Evolutionary conservation across 2,329 filamentous ascomycete species (phyloP).

Genomic region (Sordariomycetes sp.): DNA sequence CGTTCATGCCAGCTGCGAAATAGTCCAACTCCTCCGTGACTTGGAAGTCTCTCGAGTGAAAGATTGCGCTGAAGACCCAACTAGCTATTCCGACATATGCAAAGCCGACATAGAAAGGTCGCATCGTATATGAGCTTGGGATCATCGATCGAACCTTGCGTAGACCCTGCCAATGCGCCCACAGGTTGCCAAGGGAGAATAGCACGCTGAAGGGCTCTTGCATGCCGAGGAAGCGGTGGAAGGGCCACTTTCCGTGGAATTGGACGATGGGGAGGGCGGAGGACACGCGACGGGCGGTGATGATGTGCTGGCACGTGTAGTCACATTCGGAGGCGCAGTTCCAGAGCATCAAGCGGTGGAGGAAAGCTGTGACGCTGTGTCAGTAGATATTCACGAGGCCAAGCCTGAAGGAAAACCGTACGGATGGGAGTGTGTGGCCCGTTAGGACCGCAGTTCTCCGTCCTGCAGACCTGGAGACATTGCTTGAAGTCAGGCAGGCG

Average conservation of each 20-base stretch:
- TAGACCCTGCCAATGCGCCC: slow-evolving; percentile 75
- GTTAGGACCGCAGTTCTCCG: slow-evolving; percentile 67
- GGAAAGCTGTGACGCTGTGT: slow-evolving; percentile 50
- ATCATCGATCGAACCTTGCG: slow-evolving; percentile 59
- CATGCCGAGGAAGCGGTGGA: slow-evolving; percentile 80
- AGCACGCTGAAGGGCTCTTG: slow-evolving; percentile 92
- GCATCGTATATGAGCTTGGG: slow-evolving; percentile 64
- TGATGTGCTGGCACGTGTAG: slow-evolving; percentile 92
- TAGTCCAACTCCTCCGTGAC: slow-evolving; percentile 93
- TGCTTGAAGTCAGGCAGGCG: slow-evolving; percentile 76
- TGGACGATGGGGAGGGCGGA: slow-evolving; percentile 66
- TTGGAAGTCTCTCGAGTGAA: slow-evolving; percentile 81
- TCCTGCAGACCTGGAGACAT: slow-evolving; percentile 74
- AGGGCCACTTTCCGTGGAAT: slow-evolving; percentile 99
- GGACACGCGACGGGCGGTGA: slow-evolving; percentile 63
- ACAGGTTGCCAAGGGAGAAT: slow-evolving; percentile 87
- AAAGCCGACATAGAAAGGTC: slow-evolving; percentile 71
- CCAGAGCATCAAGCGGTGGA: slow-evolving; percentile 85
- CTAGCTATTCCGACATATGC: slow-evolving; percentile 73
- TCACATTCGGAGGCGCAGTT: slow-evolving; percentile 91
- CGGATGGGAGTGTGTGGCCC: slow-evolving; percentile 55
- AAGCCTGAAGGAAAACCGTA: slow-evolving; percentile 34
- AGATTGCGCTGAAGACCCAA: slow-evolving; percentile 85
- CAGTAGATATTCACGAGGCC: slow-evolving; percentile 5
- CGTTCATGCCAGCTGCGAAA: slow-evolving; percentile 81